Percentiles rank a stretch among this genome's conserved stretches.
These are phyloP conservation scores for Amaranthus hypochondriacus DNA, from an alignment of 148 eudicot species.

Conservation along the genomic window DNA sequence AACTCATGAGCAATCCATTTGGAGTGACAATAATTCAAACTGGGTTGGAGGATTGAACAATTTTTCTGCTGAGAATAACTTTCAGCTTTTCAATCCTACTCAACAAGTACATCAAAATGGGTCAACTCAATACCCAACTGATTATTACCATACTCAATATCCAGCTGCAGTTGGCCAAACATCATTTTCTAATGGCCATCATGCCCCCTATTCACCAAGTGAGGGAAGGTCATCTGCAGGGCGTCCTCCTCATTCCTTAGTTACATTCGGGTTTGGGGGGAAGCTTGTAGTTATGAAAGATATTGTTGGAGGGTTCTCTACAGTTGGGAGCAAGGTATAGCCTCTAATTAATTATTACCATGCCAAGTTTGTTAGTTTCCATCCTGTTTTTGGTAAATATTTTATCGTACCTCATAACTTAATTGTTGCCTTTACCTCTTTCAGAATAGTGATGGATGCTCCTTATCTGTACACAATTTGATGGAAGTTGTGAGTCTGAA, in stretches of 20 bases:
- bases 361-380: background rate
- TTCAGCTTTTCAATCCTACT: constrained; percentile 38
- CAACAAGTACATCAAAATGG: constrained; percentile 32
- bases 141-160: constrained; percentile 37
- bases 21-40: constrained; percentile 33
- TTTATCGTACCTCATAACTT: background rate
- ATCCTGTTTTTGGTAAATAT: background rate
- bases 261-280: constrained; percentile 95
- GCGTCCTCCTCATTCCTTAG: constrained; percentile 95
- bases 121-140: constrained; percentile 31
- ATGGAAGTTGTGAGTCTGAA: constrained; percentile 53
- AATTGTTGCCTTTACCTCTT: constrained; percentile 13
- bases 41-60: constrained; percentile 24
- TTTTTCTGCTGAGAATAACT: constrained; percentile 38
- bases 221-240: constrained; percentile 75
- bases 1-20: constrained; percentile 30
- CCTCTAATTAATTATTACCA: background rate
- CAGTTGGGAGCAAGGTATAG: constrained; percentile 64
- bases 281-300: constrained; percentile 85
- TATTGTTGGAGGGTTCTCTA: constrained; percentile 32
- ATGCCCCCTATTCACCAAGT: constrained; percentile 35
- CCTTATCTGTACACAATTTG: constrained; percentile 59
- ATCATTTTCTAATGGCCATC: constrained; percentile 38
- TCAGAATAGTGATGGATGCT: constrained; percentile 61
- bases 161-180: constrained; percentile 38